Evolutionary conservation across 1,284 basidiomycete genomes (phyloP), one percentile per base, ranked within the genome.

Genomic region (Earliella scabrosa): DNA sequence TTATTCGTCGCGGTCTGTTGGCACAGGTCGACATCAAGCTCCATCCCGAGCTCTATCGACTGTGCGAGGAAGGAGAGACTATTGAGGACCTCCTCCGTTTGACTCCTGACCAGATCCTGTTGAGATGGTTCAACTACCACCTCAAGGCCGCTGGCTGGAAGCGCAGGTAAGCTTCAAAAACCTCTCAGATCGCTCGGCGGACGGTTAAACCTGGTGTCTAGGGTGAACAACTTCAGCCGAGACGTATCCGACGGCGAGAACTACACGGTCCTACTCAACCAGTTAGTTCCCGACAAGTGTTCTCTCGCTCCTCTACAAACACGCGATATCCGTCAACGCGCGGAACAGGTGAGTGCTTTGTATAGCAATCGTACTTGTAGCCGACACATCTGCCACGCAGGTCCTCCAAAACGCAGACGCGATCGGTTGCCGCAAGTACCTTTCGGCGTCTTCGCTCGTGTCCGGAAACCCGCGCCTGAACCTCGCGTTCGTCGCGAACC

Each of bases 121-220:
- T 99, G 34, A 82, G 97, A 53, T 99, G 97, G 97, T 97, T 99
- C 80, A 99, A 99, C 76, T 99, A 93, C 74, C 97, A 99, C 74
- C 78, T 99, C 62, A 98, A 98, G 74, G 92, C 93, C 8, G 97
- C 97, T 32, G 91, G 91, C 8, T 97, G 95, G 92, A 82, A 89
- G 52, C 80, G 92, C 70, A 83, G 86, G 92, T 93, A 66, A 20
- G 72, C 73, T 63, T 3, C 11, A 50, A 2, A 11, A 21, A 18
- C 2, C 10, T 43, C 21, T 53, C 13, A n/a, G n/a, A n/a, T n/a
- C n/a, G n/a, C n/a, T n/a, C n/a, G n/a, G n/a, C n/a, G n/a, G n/a
- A n/a, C n/a, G n/a, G n/a, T n/a, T n/a, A n/a, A n/a, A n/a, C n/a
- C n/a, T n/a, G n/a, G n/a, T n/a, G n/a, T n/a, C n/a, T 66, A 93